Evolutionary conservation across 768 basidiomycete species (phyloP).

Genomic region (Xerocomus potaroensis): DNA sequence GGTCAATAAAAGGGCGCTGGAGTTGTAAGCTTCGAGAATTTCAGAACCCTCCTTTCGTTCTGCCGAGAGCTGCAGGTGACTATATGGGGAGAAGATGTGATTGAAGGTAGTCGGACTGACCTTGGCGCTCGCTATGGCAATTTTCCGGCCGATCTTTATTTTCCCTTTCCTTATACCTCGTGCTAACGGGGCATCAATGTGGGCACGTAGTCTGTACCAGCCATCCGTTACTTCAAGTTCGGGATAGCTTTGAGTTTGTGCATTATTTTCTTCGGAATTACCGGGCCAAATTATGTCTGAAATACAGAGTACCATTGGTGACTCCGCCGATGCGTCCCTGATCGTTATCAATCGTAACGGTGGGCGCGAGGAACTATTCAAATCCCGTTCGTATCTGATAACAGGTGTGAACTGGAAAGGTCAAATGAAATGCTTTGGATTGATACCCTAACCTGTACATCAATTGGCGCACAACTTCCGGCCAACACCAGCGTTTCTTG

Average conservation of each 20-base stretch:
- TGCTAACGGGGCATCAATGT: slow-evolving; percentile 66
- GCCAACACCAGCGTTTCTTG: slow-evolving; percentile 73
- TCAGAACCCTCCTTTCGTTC: slow-evolving; percentile 77
- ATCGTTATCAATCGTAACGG: slow-evolving; percentile 77
- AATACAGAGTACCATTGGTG: slow-evolving; percentile 83
- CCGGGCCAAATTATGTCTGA: slow-evolving; percentile 62
- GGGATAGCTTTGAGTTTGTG: slow-evolving; percentile 39
- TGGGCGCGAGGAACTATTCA: slow-evolving; percentile 74
- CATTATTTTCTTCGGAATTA: slow-evolving; percentile 35
- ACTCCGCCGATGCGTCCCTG: slow-evolving; percentile 73
- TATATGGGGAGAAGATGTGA: background rate
- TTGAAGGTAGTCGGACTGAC: slow-evolving; percentile 40
- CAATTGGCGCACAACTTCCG: slow-evolving; percentile 76
- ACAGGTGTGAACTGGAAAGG: slow-evolving; percentile 1
- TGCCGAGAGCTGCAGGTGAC: slow-evolving; percentile 50
- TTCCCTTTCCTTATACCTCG: slow-evolving; percentile 64
- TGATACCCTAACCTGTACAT: slow-evolving; percentile 63
- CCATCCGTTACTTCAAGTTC: slow-evolving; percentile 94
- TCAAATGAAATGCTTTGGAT: background rate
- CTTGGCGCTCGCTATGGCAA: slow-evolving; percentile 73
- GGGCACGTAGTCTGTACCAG: slow-evolving; percentile 86
- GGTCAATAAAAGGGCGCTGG: slow-evolving; percentile 57
- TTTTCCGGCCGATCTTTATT: slow-evolving; percentile 76
- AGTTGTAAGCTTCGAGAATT: slow-evolving; percentile 74
- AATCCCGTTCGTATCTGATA: slow-evolving; percentile 82